A percentile compares a stretch with the other conserved stretches of the same genome.
Evolutionary conservation across 176 grass and related monocot species (phyloP).

Genomic region (Triticum timopheevii): DNA sequence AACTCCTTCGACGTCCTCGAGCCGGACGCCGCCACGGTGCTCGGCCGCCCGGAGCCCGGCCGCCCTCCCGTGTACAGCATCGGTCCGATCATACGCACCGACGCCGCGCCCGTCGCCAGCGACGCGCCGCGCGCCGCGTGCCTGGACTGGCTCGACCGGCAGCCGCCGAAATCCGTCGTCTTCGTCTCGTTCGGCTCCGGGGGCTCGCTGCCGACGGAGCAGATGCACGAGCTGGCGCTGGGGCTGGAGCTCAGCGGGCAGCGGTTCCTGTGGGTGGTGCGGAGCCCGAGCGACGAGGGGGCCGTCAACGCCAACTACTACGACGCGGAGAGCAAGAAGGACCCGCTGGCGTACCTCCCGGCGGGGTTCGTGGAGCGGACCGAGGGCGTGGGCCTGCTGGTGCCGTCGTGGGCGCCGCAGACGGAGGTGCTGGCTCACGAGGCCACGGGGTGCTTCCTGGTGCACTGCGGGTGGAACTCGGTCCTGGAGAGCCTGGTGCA

Average conservation of each 20-base stretch:
- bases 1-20: background rate
- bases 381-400: background rate
- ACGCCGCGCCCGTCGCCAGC: background rate
- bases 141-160: conserved; percentile 59
- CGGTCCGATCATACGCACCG: background rate
- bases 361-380: background rate
- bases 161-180: conserved; percentile 41
- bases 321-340: background rate
- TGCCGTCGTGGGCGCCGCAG: background rate
- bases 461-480: background rate
- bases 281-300: background rate
- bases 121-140: conserved; percentile 21
- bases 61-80: background rate
- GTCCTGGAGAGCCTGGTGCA: background rate
- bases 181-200: conserved; percentile 67
- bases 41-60: background rate
- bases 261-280: background rate
- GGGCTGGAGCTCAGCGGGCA: conserved; percentile 55
- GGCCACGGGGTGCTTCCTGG: background rate
- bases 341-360: background rate
- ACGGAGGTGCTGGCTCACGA: background rate
- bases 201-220: conserved; percentile 17
- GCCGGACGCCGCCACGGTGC: background rate
- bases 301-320: background rate
- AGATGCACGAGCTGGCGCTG: conserved; percentile 52